A percentile compares a stretch with the other conserved stretches of the same genome.
These are phyloP conservation scores for Taphrina pruni DNA, from an alignment of 1,139 yeast species.

Conservation along the genomic window DNA sequence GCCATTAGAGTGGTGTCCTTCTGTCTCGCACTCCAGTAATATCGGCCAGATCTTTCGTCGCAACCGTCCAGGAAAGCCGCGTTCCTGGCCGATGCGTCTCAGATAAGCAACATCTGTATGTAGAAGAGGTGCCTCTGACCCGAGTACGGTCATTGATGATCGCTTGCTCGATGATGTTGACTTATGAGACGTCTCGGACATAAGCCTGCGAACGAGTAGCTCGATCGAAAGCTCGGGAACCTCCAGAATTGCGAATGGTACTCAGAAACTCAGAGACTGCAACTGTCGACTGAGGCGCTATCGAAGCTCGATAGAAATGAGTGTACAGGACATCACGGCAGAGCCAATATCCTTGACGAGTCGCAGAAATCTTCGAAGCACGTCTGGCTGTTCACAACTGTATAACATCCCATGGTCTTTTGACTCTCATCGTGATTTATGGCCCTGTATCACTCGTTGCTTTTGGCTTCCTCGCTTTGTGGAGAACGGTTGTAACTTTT, in stretches of 20 bases:
- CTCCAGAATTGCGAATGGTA: background rate
- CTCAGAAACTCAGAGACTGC: too few species aligned
- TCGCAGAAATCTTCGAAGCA: too few species aligned
- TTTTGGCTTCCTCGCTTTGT: background rate
- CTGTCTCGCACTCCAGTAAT: conserved; percentile 12
- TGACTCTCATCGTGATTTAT: too few species aligned
- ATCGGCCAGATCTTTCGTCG: conserved; percentile 22
- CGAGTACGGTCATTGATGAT: background rate
- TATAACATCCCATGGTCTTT: too few species aligned
- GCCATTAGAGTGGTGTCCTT: background rate
- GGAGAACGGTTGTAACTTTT: background rate
- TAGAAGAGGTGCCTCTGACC: background rate
- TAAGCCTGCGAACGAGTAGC: conserved; percentile 30
- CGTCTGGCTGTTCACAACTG: background rate
- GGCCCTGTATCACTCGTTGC: background rate
- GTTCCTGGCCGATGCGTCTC: conserved; percentile 12
- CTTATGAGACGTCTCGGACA: background rate
- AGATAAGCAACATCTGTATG: conserved; percentile 16
- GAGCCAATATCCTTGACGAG: too few species aligned
- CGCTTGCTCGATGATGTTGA: background rate
- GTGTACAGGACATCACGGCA: too few species aligned
- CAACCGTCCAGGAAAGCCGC: conserved; percentile 19
- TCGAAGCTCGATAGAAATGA: too few species aligned
- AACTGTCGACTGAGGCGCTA: too few species aligned
- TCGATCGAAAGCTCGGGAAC: conserved; percentile 24